A percentile compares a stretch with the other conserved stretches of the same genome.
These are phyloP conservation scores for Linum lewisii DNA, from an alignment of 345 rosid species.

Conservation along the genomic window DNA sequence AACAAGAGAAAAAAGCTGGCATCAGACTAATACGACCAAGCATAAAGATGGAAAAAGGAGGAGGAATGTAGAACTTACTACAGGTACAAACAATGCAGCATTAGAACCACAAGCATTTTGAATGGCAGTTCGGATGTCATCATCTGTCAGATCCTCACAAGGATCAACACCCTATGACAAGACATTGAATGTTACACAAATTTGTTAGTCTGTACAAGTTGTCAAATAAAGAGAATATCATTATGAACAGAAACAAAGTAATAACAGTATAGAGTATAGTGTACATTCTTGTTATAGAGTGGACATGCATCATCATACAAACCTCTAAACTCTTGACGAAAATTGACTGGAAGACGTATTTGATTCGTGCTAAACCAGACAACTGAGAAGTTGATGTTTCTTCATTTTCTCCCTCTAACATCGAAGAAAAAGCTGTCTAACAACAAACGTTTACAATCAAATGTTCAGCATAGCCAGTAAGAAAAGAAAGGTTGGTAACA, in stretches of 20 bases:
- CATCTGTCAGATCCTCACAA: conserved; percentile 50
- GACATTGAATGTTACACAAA: neutral
- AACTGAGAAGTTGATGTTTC: conserved; percentile 56
- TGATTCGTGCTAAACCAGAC: conserved; percentile 64
- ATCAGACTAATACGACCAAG: neutral
- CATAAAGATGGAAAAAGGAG: conserved; percentile 3
- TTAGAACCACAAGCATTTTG: conserved; percentile 56
- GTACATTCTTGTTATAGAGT: neutral
- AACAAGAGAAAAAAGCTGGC: neutral
- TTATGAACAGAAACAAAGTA: too few relatives aligned
- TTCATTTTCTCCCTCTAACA: conserved; percentile 56
- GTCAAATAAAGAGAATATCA: too few relatives aligned
- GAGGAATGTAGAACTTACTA: conserved; percentile 27
- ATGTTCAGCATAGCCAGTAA: neutral
- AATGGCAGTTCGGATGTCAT: conserved; percentile 56
- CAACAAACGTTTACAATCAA: conserved; percentile 1
- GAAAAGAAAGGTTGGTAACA: conserved; percentile 1
- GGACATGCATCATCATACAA: neutral
- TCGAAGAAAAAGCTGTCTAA: conserved; percentile 41
- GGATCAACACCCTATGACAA: conserved; percentile 55
- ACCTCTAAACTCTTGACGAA: conserved; percentile 70
- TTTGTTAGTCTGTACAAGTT: too few relatives aligned
- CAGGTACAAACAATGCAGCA: conserved; percentile 56
- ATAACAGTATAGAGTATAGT: neutral
- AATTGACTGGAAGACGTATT: conserved; percentile 53